A percentile compares a stretch with the other conserved stretches of the same genome.
Conservation (phyloP, 139 green algal genomes). For the Chlorella sp. region DNA sequence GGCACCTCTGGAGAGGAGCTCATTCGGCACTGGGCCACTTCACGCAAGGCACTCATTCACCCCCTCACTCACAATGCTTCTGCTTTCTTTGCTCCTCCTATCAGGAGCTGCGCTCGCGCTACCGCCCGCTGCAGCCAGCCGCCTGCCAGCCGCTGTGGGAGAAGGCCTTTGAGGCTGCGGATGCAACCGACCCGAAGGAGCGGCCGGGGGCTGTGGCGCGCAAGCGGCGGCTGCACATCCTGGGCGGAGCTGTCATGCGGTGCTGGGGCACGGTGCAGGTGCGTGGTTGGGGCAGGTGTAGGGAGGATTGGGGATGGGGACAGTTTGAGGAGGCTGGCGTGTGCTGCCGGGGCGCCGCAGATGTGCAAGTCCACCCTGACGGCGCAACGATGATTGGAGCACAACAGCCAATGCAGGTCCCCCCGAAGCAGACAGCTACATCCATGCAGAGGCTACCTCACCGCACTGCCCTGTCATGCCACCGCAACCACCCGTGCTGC, state of each 20-base stretch:
- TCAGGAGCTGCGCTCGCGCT: conserved; percentile 39
- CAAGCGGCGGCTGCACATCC: conserved; percentile 51
- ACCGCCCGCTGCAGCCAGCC: conserved; percentile 19
- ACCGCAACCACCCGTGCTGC: no score
- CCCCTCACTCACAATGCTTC: neutral
- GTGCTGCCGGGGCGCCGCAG: neutral
- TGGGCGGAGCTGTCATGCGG: conserved; percentile 66
- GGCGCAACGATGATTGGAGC: no score
- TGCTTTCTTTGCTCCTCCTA: neutral
- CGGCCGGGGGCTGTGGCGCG: neutral
- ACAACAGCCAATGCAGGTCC: no score
- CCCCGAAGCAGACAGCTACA: no score
- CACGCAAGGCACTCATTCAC: no score
- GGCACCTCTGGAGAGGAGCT: no score
- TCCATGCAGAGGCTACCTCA: no score
- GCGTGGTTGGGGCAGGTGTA: neutral
- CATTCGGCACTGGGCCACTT: no score
- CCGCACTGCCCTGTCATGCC: neutral
- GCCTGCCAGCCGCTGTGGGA: conserved; percentile 49
- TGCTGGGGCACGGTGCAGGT: conserved; percentile 63
- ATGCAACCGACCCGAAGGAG: conserved; percentile 1
- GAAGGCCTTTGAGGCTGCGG: conserved; percentile 40
- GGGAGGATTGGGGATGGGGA: neutral
- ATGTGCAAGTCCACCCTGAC: no score
- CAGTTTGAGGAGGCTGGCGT: neutral